A percentile compares a stretch with the other conserved stretches of the same genome.
Conservation (phyloP, 768 basidiomycete species). For the Russula sp. region DNA sequence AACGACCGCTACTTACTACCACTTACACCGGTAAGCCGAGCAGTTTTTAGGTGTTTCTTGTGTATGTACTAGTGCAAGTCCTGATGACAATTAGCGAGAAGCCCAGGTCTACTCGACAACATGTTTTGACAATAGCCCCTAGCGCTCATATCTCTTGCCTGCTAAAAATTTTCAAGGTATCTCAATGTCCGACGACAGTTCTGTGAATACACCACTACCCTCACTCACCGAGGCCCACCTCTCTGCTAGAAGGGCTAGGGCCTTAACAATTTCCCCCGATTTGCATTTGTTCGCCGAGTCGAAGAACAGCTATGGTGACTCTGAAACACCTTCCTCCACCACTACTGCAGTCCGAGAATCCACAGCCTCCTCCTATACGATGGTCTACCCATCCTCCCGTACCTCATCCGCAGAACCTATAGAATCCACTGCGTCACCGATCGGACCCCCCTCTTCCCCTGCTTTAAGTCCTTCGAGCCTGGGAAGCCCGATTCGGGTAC, state of each 20-base stretch:
- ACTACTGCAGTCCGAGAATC: conserved; percentile 10
- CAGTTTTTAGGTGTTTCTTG: neutral
- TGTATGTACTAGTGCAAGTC: neutral
- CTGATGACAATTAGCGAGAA: conserved; percentile 8
- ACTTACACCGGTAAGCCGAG: conserved; percentile 6
- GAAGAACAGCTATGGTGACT: neutral
- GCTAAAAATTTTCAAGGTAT: conserved; percentile 2
- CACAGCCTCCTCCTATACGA: conserved; percentile 9
- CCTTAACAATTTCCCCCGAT: conserved; percentile 12
- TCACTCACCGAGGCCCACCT: neutral
- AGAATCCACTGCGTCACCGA: conserved; percentile 5
- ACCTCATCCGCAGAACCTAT: conserved; percentile 17
- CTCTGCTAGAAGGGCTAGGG: neutral
- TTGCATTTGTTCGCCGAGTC: conserved; percentile 3
- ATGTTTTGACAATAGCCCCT: conserved; percentile 17
- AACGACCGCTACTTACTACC: neutral
- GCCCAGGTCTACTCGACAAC: neutral
- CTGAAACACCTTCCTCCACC: conserved; percentile 5
- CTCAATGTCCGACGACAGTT: conserved; percentile 19
- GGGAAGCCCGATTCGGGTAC: conserved; percentile 17
- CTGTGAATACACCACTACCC: conserved; percentile 8
- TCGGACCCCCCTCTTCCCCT: neutral
- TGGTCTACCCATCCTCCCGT: conserved; percentile 10
- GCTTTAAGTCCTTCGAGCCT: conserved; percentile 1
- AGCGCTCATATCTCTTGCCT: conserved; percentile 9